Conservation (phyloP, 2,329 filamentous ascomycete species). For the Trichoderma koningiopsis region DNA sequence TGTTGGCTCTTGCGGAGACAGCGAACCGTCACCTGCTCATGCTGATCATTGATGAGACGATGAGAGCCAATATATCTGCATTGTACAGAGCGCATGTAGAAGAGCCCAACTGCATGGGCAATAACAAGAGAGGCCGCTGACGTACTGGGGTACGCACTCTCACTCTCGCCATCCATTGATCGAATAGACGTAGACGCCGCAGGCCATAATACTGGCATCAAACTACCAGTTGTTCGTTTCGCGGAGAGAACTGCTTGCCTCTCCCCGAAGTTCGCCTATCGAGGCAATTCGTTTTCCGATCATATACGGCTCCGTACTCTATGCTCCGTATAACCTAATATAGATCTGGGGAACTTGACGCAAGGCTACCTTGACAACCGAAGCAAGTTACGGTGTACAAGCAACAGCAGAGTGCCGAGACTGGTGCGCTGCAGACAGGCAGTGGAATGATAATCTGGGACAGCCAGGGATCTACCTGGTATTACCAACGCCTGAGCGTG, state of each 20-base stretch:
- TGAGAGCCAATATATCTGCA: not conserved
- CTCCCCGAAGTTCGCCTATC: slow-evolving; percentile 21
- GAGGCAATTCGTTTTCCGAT: not conserved
- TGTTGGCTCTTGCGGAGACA: slow-evolving; percentile 4
- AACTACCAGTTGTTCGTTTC: not conserved
- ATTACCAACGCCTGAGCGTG: not conserved
- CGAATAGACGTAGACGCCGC: not conserved
- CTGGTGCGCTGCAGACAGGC: not conserved
- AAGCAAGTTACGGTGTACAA: slow-evolving; percentile 22
- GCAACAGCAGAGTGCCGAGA: slow-evolving; percentile 1
- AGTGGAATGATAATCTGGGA: not conserved
- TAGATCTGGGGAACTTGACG: slow-evolving; percentile 21
- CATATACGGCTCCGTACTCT: not conserved
- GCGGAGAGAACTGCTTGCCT: not conserved
- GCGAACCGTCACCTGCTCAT: slow-evolving; percentile 11
- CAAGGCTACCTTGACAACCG: slow-evolving; percentile 15
- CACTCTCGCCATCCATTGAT: not conserved
- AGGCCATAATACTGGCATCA: not conserved
- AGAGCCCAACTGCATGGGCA: not conserved
- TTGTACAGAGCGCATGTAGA: not conserved
- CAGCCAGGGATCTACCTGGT: not conserved
- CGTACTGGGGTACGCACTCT: not conserved
- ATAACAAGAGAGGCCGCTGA: not conserved
- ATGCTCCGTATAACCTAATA: slow-evolving; percentile 12
- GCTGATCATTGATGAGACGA: slow-evolving; percentile 17